Conservation (phyloP, 2,329 filamentous ascomycete species). For the Penicillium psychrosexuale region DNA sequence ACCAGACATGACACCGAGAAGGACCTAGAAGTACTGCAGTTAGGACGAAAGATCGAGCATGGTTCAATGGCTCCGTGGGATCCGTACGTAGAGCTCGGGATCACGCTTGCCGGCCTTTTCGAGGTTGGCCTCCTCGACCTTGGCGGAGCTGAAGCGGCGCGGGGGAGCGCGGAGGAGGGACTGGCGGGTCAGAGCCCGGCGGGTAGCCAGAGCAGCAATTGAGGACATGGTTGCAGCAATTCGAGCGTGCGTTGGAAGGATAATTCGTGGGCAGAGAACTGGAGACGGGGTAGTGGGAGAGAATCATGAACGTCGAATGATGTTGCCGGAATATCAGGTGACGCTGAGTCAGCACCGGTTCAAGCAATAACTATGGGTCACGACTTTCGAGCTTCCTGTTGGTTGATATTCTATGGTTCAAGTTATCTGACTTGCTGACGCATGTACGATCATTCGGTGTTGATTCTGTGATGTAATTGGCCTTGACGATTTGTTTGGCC, state of each 20-base stretch:
- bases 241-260: conserved; percentile 16
- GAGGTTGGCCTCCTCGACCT: conserved; percentile 51
- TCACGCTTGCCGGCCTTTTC: conserved; percentile 65
- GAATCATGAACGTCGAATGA: conserved; percentile 35
- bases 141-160: conserved; percentile 41
- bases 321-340: conserved; percentile 32
- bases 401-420: conserved; percentile 5
- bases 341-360: conserved; percentile 21
- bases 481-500: conserved; percentile 5
- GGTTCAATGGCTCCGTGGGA: conserved; percentile 12
- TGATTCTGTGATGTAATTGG: conserved; percentile 18
- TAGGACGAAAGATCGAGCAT: conserved; percentile 11
- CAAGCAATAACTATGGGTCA: conserved; percentile 4
- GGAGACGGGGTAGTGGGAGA: conserved; percentile 26
- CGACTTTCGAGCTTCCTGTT: conserved; percentile 9
- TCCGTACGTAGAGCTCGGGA: conserved; percentile 70
- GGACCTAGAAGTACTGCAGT: conserved; percentile 59
- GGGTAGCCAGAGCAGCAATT: conserved; percentile 42
- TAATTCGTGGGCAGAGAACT: conserved; percentile 18
- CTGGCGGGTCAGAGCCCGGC: conserved; percentile 43
- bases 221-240: conserved; percentile 38
- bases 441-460: conserved; percentile 5
- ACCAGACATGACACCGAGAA: conserved; percentile 85
- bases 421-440: conserved; percentile 2
- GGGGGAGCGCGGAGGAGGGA: conserved; percentile 41